A percentile compares a stretch with the other conserved stretches of the same genome.
phyloP scores from a whole-genome alignment of 306 rosid genomes.

The Trichosanthes cucumerina region DNA sequence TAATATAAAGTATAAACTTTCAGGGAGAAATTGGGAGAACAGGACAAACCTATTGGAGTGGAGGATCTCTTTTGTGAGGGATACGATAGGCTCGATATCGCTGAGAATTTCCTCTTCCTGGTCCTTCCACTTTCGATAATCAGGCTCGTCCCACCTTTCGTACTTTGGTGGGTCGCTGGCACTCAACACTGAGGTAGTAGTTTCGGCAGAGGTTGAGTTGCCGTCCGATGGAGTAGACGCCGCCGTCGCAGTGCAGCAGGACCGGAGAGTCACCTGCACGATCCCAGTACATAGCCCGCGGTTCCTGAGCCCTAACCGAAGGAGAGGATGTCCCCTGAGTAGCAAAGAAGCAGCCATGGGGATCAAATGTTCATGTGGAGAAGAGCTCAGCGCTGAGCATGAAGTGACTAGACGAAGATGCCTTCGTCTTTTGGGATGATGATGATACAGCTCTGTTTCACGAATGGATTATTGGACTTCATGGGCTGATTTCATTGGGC shows the following conservation, averaged over 20 bases:
- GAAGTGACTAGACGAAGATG: not conserved
- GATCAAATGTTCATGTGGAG: conserved; percentile 6
- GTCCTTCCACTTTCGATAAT: conserved; percentile 57
- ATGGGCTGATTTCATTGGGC: not conserved
- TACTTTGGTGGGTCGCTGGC: conserved; percentile 21
- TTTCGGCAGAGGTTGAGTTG: conserved; percentile 14
- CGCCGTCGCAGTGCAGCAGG: conserved; percentile 27
- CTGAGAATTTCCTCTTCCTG: conserved; percentile 48
- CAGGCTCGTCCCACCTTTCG: conserved; percentile 36
- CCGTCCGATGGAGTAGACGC: conserved; percentile 31
- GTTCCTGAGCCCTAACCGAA: conserved; percentile 31
- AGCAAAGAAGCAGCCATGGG: conserved; percentile 48
- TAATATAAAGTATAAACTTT: not conserved
- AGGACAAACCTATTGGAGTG: conserved; percentile 43
- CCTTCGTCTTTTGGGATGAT: not conserved
- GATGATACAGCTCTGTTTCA: not conserved
- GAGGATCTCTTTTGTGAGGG: conserved; percentile 58
- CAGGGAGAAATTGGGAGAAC: not conserved
- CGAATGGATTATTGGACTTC: not conserved
- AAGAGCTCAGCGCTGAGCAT: not conserved
- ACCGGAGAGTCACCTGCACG: conserved; percentile 19
- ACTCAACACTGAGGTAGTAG: conserved; percentile 12
- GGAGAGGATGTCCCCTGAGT: conserved; percentile 29
- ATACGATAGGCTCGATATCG: conserved; percentile 53
- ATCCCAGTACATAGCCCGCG: conserved; percentile 16